Conservation (phyloP, 257 asterid species). For the Lithospermum erythrorhizon region DNA sequence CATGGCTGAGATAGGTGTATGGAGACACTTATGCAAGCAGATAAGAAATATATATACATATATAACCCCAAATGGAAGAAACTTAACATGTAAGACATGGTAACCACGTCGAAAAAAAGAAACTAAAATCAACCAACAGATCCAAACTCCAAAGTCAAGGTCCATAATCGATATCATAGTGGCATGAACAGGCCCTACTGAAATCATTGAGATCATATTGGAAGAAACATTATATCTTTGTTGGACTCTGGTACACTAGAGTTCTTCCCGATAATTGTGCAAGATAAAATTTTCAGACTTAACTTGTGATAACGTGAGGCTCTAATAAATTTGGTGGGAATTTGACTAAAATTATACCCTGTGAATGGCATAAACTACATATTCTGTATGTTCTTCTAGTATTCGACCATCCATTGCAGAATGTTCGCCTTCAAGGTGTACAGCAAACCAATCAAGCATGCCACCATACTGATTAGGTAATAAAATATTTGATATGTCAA, state of each 20-base stretch:
- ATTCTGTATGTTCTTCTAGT: slow-evolving; percentile 92
- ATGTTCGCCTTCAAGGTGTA: slow-evolving; percentile 99
- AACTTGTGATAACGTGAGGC: not conserved
- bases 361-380: slow-evolving; percentile 95
- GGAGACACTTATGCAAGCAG: slow-evolving; percentile 6
- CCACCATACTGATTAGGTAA: slow-evolving; percentile 57
- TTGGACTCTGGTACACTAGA: no score
- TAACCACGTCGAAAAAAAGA: no score
- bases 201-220: no score
- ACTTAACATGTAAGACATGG: not conserved
- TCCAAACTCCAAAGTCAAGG: no score
- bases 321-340: not conserved
- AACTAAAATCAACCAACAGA: no score
- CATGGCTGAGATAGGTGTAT: slow-evolving; percentile 1
- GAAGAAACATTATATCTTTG: no score
- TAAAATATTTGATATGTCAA: slow-evolving; percentile 37
- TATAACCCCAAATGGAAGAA: not conserved
- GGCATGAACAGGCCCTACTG: no score
- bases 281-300: no score
- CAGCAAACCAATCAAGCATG: slow-evolving; percentile 96
- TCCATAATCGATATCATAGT: no score
- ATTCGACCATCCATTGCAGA: slow-evolving; percentile 99
- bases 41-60: not conserved
- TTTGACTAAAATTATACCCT: slow-evolving; percentile 52
- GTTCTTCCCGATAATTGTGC: no score